Conservation (phyloP, 768 basidiomycete genomes). For the Collybia nuda region DNA sequence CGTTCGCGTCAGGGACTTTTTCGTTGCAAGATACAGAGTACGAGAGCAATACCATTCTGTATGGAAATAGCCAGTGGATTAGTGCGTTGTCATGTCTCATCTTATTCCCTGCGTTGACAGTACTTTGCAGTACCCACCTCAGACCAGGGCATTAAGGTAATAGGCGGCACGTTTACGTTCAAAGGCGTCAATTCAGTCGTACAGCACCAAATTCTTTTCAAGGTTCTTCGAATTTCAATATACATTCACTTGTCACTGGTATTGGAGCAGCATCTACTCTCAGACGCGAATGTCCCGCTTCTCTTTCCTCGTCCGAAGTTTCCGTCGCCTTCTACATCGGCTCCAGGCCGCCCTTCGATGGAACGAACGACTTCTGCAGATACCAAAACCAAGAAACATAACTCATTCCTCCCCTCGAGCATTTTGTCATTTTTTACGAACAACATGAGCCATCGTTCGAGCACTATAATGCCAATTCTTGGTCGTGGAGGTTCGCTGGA, state of each 20-base stretch:
- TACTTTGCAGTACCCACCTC: too few species aligned
- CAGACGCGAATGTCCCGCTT: slow-evolving; percentile 49
- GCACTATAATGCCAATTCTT: slow-evolving; percentile 13
- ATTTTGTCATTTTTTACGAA: slow-evolving; percentile 41
- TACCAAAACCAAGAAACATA: slow-evolving; percentile 19
- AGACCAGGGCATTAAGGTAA: slow-evolving; percentile 20
- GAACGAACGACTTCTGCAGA: slow-evolving; percentile 2
- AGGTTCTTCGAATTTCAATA: slow-evolving; percentile 49
- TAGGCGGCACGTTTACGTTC: slow-evolving; percentile 66
- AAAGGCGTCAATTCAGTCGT: slow-evolving; percentile 39
- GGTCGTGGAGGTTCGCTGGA: slow-evolving; percentile 41
- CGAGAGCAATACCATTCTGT: slow-evolving; percentile 7
- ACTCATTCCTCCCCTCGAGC: slow-evolving; percentile 36
- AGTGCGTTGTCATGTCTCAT: neutral
- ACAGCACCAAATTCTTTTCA: slow-evolving; percentile 44
- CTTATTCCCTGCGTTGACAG: too few species aligned
- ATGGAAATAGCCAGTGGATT: slow-evolving; percentile 5
- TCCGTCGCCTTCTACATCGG: slow-evolving; percentile 23
- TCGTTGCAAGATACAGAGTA: slow-evolving; percentile 30
- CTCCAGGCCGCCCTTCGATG: slow-evolving; percentile 9
- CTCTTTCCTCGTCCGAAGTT: slow-evolving; percentile 35
- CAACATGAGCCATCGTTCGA: slow-evolving; percentile 16
- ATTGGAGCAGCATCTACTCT: slow-evolving; percentile 59
- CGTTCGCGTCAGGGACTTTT: slow-evolving; percentile 41
- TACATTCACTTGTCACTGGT: slow-evolving; percentile 58